Evolutionary conservation across 73 alveolate genomes (phyloP).

Genomic region (Blepharisma japonicum): DNA sequence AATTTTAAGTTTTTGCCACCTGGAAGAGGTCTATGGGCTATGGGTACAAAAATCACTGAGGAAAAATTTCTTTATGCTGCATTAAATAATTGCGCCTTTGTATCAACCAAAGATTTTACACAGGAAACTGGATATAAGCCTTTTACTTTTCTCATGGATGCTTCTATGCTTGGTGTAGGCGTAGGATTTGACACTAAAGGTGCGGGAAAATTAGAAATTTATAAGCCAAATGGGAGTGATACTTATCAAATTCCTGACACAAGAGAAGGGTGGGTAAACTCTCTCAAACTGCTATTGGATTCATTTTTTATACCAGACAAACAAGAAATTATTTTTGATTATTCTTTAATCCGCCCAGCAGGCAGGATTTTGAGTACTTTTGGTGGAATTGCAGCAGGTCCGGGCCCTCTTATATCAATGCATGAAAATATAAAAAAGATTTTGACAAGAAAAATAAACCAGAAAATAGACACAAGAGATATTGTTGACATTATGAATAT

Average conservation of each 20-base stretch:
- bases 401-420: neutral
- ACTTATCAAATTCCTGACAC: neutral
- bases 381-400: neutral
- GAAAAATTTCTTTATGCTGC: slow-evolving; percentile 55
- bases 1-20: slow-evolving; percentile 65
- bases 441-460: neutral
- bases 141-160: slow-evolving; percentile 8
- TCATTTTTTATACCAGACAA: slow-evolving; percentile 6
- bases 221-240: neutral
- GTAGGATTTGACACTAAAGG: slow-evolving; percentile 18
- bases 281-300: neutral
- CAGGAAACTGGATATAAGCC: neutral
- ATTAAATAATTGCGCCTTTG: slow-evolving; percentile 64
- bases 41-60: slow-evolving; percentile 66
- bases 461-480: neutral
- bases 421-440: neutral
- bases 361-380: neutral
- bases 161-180: neutral
- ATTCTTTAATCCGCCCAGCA: neutral
- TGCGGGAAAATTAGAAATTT: neutral
- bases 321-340: neutral
- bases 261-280: slow-evolving; percentile 15
- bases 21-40: slow-evolving; percentile 71
- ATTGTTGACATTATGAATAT: neutral
- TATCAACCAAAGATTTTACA: neutral